phyloP scores from a whole-genome alignment of 2,329 filamentous ascomycete species.

The Chaetomiaceae sp. region DNA sequence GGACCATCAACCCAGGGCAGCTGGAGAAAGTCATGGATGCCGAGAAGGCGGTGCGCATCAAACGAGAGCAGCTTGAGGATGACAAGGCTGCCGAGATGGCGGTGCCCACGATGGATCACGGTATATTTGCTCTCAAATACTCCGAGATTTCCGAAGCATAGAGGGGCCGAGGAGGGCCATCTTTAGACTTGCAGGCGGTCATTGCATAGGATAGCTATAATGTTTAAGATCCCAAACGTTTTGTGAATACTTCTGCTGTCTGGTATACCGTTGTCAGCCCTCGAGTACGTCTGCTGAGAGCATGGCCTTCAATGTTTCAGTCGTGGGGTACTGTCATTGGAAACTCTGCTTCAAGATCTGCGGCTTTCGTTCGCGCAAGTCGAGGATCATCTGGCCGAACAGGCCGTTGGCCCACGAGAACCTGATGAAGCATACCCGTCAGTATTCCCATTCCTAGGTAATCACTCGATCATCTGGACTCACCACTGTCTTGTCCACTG shows the following conservation, averaged over 20 bases:
- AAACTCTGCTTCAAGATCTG: conserved; percentile 37
- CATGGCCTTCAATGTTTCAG: background rate
- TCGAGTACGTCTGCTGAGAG: background rate
- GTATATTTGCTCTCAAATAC: too few species aligned
- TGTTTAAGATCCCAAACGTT: too few species aligned
- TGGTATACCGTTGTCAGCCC: too few species aligned
- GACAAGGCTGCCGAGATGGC: too few species aligned
- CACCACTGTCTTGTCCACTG: conserved; percentile 41
- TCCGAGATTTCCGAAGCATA: too few species aligned
- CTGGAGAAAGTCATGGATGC: background rate
- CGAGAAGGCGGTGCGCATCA: too few species aligned
- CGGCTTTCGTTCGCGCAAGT: conserved; percentile 65
- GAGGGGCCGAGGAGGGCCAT: too few species aligned
- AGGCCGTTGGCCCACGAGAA: conserved; percentile 89
- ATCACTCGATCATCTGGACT: conserved; percentile 15
- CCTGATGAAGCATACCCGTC: conserved; percentile 41
- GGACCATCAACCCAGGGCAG: background rate
- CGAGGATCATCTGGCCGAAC: conserved; percentile 75
- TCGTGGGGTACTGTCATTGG: conserved; percentile 25
- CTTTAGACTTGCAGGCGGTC: too few species aligned
- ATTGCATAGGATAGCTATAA: too few species aligned
- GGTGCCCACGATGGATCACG: too few species aligned
- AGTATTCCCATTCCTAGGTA: background rate
- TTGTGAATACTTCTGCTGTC: too few species aligned
- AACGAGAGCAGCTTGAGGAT: too few species aligned